Evolutionary conservation across 352 stramenopile genomes (phyloP).

Genomic region (Phytopythium kandeliae): DNA sequence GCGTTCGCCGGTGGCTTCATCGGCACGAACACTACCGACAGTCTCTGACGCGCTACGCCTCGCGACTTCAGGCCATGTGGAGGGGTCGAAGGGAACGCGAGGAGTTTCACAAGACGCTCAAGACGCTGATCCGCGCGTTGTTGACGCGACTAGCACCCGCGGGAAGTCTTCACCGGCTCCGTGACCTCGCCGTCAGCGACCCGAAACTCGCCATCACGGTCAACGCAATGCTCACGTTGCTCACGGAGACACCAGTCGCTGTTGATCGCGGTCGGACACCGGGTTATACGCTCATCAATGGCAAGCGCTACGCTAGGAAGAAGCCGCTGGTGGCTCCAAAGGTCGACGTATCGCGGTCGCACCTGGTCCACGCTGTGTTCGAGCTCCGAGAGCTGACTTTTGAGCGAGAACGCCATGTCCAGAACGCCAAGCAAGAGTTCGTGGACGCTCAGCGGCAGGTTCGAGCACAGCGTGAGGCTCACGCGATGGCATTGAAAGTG

Average conservation of each 20-base stretch:
- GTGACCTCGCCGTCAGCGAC: slow-evolving; percentile 30
- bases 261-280: slow-evolving; percentile 13
- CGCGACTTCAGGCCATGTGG: slow-evolving; percentile 41
- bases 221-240: slow-evolving; percentile 45
- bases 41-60: slow-evolving; percentile 17
- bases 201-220: slow-evolving; percentile 27
- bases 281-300: not conserved
- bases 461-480: slow-evolving; percentile 12
- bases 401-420: slow-evolving; percentile 21
- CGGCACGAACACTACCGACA: slow-evolving; percentile 11
- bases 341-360: slow-evolving; percentile 29
- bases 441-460: slow-evolving; percentile 11
- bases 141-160: slow-evolving; percentile 46
- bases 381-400: slow-evolving; percentile 25
- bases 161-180: slow-evolving; percentile 53
- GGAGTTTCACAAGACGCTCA: slow-evolving; percentile 33
- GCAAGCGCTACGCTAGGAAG: slow-evolving; percentile 11
- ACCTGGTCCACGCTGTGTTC: slow-evolving; percentile 48
- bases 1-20: slow-evolving; percentile 19
- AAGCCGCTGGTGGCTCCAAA: slow-evolving; percentile 24
- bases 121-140: slow-evolving; percentile 33
- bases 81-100: slow-evolving; percentile 25
- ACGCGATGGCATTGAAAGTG: slow-evolving; percentile 15
- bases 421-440: slow-evolving; percentile 19
- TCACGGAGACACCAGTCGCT: slow-evolving; percentile 45